phyloP scores from a whole-genome alignment of 441 rosid species.

The Croton setiger region DNA sequence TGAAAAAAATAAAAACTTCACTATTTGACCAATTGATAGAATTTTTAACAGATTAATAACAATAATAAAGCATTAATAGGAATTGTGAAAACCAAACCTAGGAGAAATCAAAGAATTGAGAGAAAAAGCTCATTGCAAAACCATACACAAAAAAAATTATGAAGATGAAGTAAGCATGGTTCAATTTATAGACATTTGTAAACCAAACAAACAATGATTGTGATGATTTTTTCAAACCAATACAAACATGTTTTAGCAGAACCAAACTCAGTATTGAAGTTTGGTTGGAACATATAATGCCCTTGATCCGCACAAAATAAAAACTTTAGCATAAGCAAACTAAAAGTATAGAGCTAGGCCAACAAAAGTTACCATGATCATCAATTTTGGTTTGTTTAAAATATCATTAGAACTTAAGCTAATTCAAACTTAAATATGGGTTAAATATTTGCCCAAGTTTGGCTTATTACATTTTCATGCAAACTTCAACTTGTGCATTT shows the following conservation, averaged over 20 bases:
- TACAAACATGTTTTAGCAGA: neutral
- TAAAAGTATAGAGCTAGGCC: neutral
- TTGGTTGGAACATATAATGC: neutral
- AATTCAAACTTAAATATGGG: neutral
- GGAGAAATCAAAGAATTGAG: neutral
- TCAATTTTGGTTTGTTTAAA: neutral
- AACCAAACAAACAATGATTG: neutral
- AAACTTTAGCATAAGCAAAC: neutral
- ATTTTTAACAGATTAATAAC: neutral
- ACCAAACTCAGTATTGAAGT: neutral
- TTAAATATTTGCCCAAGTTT: neutral
- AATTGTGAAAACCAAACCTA: neutral
- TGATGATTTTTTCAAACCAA: neutral
- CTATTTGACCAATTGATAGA: conserved; percentile 8
- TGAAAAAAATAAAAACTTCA: conserved; percentile 29
- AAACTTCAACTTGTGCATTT: neutral
- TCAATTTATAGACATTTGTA: neutral
- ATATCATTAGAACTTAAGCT: neutral
- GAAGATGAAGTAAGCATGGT: neutral
- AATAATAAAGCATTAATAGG: neutral
- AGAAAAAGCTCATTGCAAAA: too few relatives aligned
- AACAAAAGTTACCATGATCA: neutral
- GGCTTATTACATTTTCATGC: neutral
- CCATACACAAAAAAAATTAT: neutral
- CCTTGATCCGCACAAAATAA: neutral